A percentile compares a stretch with the other conserved stretches of the same genome.
Evolutionary conservation across 768 basidiomycete species (phyloP).

Genomic region (Mycena albidolilacea): DNA sequence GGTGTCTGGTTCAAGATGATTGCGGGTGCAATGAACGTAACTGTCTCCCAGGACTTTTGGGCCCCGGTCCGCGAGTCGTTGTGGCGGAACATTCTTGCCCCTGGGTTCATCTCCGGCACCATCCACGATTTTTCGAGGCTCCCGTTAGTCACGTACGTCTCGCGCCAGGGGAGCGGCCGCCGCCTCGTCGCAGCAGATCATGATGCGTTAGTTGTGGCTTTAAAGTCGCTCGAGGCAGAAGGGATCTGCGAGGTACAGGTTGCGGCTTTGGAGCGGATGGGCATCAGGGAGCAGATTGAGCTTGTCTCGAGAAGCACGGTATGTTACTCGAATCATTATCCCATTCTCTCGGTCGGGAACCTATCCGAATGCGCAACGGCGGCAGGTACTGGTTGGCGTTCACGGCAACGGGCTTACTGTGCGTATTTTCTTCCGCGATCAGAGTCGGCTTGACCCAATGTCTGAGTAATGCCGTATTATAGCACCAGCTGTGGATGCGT

Average conservation of each 20-base stretch:
- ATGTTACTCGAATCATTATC: slow-evolving; percentile 40
- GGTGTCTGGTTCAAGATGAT: slow-evolving; percentile 54
- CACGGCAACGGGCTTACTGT: slow-evolving; percentile 81
- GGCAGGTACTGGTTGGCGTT: slow-evolving; percentile 71
- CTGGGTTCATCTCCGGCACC: slow-evolving; percentile 30
- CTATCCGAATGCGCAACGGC: background rate
- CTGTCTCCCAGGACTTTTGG: slow-evolving; percentile 50
- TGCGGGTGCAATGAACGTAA: slow-evolving; percentile 51
- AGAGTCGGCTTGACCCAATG: background rate
- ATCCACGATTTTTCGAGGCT: slow-evolving; percentile 26
- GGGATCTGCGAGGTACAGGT: slow-evolving; percentile 67
- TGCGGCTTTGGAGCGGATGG: slow-evolving; percentile 57
- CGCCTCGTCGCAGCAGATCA: slow-evolving; percentile 64
- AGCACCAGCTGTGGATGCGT: slow-evolving; percentile 79
- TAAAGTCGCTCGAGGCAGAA: slow-evolving; percentile 65
- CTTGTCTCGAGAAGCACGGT: slow-evolving; percentile 75
- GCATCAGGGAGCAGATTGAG: slow-evolving; percentile 74
- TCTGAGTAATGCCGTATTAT: background rate
- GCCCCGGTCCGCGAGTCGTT: slow-evolving; percentile 50
- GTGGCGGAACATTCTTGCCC: slow-evolving; percentile 51
- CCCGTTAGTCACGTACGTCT: slow-evolving; percentile 69
- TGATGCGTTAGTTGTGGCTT: slow-evolving; percentile 59
- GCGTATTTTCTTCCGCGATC: slow-evolving; percentile 25
- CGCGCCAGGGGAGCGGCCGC: slow-evolving; percentile 64
- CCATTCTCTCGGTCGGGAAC: slow-evolving; percentile 20